phyloP scores from a whole-genome alignment of 306 rosid genomes.

The Crotalaria pallida region DNA sequence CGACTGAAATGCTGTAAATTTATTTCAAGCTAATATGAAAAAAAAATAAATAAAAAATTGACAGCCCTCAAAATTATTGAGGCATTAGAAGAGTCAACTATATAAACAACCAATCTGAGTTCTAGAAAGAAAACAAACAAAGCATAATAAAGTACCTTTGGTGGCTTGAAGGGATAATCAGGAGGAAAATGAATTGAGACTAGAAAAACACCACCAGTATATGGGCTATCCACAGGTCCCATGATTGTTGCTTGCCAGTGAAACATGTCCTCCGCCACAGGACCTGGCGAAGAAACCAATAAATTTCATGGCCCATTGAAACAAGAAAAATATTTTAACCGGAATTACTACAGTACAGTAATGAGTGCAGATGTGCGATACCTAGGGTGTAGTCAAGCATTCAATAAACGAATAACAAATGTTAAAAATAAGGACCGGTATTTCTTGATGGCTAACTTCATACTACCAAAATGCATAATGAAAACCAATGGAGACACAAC shows the following conservation, averaged over 20 bases:
- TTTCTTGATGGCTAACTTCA: too few species aligned
- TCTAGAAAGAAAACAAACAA: neutral
- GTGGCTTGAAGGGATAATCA: slow-evolving; percentile 91
- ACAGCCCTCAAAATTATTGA: neutral
- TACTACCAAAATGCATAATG: neutral
- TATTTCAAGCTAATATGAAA: neutral
- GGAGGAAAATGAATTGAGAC: slow-evolving; percentile 86
- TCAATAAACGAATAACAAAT: neutral
- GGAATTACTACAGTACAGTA: too few species aligned
- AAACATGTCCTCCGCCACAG: slow-evolving; percentile 95
- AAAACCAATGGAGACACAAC: neutral
- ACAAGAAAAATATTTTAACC: neutral
- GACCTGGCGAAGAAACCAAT: slow-evolving; percentile 41
- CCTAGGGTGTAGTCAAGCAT: neutral
- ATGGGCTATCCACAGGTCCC: slow-evolving; percentile 85
- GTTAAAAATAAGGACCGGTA: neutral
- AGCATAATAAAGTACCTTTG: slow-evolving; percentile 47
- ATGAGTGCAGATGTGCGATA: too few species aligned
- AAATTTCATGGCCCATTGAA: neutral
- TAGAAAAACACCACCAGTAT: slow-evolving; percentile 76
- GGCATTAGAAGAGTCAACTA: neutral
- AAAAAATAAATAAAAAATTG: neutral
- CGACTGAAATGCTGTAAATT: neutral
- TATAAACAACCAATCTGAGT: neutral
- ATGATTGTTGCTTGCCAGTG: slow-evolving; percentile 93